Evolutionary conservation across 805 yeast species (phyloP), one percentile per base, ranked within the genome.

Genomic region (Hanseniaspora singularis): DNA sequence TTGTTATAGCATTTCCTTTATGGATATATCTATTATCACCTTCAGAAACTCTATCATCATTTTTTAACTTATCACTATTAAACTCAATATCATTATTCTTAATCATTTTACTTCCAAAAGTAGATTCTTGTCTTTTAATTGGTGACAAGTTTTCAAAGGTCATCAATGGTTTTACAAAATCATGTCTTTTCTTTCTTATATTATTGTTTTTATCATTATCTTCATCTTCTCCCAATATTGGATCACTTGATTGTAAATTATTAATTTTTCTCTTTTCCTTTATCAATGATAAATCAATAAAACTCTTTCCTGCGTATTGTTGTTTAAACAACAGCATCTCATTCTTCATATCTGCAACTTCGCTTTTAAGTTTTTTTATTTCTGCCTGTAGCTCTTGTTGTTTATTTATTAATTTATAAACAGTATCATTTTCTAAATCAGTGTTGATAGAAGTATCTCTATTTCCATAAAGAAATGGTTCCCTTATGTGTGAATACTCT

Each of bases 181-280:
- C 16, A 2, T 19, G 26, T 12, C n/a, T n/a, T n/a, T n/a, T n/a
- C n/a, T 33, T 36, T 15, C 33, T 38, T 15, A 18, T 45, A 24
- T 45, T 38, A 22, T 34, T 27, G 28, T 38, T 38, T 2, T 3
- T 7, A 3, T 10, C 16, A 11, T 12, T 7, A 1, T 45, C 48
- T 3, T 37, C 38, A 28, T 22, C 15, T 7, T 16, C 24, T 3
- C n/a, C n/a, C n/a, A 44, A 6, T 18, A 36, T 5, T 2, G 40
- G 46, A 22, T 42, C 46, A 18, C 46, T 42, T 1, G 46, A 41
- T n/a, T 41, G 46, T 1, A 42, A 34, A 11, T 42, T 42, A 24
- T 42, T 42, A 16, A 42, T 42, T 16, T 42, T 42, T 42, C 46
- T 42, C 30, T 42, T 42, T 19, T 42, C 46, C 19, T 42, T 34